phyloP scores from a whole-genome alignment of 2,329 filamentous ascomycete genomes.

The Rugonectria rugulosa region DNA sequence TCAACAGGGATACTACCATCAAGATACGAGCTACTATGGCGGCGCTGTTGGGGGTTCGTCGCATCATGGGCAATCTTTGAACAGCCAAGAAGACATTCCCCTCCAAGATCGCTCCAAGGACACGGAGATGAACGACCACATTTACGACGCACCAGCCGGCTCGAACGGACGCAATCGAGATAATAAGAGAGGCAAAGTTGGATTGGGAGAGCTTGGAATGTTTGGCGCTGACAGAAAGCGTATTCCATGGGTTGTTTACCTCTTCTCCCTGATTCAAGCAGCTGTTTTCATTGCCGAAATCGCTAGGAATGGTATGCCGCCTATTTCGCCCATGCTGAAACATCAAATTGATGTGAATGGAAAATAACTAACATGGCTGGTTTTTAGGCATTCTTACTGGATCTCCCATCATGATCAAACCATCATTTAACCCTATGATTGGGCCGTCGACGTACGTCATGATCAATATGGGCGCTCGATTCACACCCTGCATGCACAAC shows the following conservation, averaged over 20 bases:
- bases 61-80: constrained; percentile 43
- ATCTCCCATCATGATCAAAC: constrained; percentile 79
- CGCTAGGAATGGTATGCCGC: constrained; percentile 76
- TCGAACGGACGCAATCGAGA: constrained; percentile 40
- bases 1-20: constrained; percentile 49
- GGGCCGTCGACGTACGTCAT: constrained; percentile 88
- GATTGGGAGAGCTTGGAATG: constrained; percentile 68
- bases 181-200: constrained; percentile 55
- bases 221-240: constrained; percentile 61
- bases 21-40: constrained; percentile 65
- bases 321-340: no score
- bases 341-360: not conserved
- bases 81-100: constrained; percentile 62
- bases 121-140: constrained; percentile 61
- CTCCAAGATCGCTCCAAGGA: constrained; percentile 60
- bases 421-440: constrained; percentile 95
- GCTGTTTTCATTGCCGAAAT: constrained; percentile 90
- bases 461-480: constrained; percentile 97
- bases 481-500: constrained; percentile 93
- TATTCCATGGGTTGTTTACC: constrained; percentile 83
- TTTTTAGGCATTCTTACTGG: constrained; percentile 74
- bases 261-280: constrained; percentile 78
- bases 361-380: constrained; percentile 22
- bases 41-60: constrained; percentile 45
- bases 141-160: constrained; percentile 63